Conservation (phyloP, 495 filamentous ascomycete genomes). For the Penicillium bialowiezense region DNA sequence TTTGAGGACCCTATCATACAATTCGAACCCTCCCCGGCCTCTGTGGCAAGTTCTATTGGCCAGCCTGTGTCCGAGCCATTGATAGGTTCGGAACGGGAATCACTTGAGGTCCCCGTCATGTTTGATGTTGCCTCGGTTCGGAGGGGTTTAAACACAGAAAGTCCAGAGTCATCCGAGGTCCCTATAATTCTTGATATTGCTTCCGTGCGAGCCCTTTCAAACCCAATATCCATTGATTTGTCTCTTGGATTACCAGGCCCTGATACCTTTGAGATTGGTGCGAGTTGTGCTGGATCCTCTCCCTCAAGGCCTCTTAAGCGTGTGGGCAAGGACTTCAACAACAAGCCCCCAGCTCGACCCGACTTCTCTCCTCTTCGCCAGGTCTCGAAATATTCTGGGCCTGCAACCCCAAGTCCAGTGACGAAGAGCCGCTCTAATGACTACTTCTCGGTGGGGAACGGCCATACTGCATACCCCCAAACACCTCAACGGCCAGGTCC, state of each 20-base stretch:
- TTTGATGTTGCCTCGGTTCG: too few species aligned
- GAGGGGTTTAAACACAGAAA: too few species aligned
- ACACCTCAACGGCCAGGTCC: background rate
- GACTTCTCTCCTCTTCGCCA: too few species aligned
- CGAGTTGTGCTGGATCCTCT: background rate
- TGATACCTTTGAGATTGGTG: background rate
- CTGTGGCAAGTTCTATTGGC: background rate
- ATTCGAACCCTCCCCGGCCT: background rate
- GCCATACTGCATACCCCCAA: background rate
- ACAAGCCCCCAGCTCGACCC: too few species aligned
- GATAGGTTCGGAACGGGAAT: background rate
- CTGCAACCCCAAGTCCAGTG: too few species aligned
- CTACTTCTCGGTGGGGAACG: background rate
- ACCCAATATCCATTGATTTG: background rate
- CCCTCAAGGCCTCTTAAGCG: background rate
- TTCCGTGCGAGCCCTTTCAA: background rate
- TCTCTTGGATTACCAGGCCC: background rate
- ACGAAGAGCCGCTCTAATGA: too few species aligned
- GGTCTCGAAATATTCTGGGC: too few species aligned
- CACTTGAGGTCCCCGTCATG: background rate
- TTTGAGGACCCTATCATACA: background rate
- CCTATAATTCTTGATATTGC: background rate
- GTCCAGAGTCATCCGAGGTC: background rate
- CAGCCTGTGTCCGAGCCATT: background rate
- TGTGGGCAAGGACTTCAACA: too few species aligned